Base-by-base conservation (phyloP, 1,284 basidiomycete species). In the Tilletia setariae region DNA sequence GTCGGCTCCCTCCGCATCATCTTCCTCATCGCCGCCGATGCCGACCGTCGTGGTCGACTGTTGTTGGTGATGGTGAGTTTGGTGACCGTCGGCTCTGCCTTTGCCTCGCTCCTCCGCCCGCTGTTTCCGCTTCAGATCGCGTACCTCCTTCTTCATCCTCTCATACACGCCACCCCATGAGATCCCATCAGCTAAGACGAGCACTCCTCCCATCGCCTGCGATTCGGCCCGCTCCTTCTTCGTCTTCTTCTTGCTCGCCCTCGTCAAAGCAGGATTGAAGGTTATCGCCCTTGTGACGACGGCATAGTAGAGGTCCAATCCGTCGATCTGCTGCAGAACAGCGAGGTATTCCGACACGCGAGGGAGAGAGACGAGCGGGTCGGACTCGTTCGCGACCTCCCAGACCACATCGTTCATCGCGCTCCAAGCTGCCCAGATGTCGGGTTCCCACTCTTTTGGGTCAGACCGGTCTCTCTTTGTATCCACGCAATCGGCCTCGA, bases 301-400 rank as follows among this genome's bases (percentile, higher is more conserved):
- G 9, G 65, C 61, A 44, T 74, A 74, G 70, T 67, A 74, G n/a
- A 72, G 51, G 21, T 72, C 72, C 13, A 74, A 46, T 40, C 72
- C 72, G 63, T 72, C 30, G 21, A 70, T 49, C 21, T 43, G 30
- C 16, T 30, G 32, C 43, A 70, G 65, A 3, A 49, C 32, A 1
- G 68, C 23, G 21, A 40, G 47, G 1, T 65, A 66, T 13, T 40
- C 65, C 59, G 67, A 42, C 44, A 73, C 61, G 21, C 35, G 16
- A 4, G 70, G 61, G 16, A 73, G 51, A 16, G 25, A 21, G n/a
- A n/a, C n/a, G 25, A 72, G 30, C 15, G 72, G 70, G 13, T 72
- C 70, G 11, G 70, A 67, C 67, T 66, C 49, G 9, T 51, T 51
- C 16, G 71, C 70, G 19, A 32, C 61, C 35, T 67, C 65, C 63